A percentile compares a stretch with the other conserved stretches of the same genome.
phyloP scores from a whole-genome alignment of 108 stramenopile species.

The Craspedostauros australis region DNA sequence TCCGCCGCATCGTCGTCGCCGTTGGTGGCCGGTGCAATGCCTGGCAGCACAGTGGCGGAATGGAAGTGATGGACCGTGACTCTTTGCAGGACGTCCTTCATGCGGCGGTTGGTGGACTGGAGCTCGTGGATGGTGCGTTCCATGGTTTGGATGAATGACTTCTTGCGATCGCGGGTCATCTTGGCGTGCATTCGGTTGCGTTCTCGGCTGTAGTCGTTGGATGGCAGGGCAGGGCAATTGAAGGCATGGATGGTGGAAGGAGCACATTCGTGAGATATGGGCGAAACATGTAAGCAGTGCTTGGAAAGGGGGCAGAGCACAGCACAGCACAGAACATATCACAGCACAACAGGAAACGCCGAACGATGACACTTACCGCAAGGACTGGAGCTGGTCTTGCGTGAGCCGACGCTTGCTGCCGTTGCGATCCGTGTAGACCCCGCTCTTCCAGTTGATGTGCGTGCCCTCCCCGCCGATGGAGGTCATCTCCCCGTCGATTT shows the following conservation, averaged over 20 bases:
- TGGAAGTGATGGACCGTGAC: too few relatives aligned
- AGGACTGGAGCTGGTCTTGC: constrained; percentile 46
- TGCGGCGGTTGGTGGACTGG: constrained; percentile 49
- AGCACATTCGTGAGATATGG: neutral
- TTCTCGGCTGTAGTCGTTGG: constrained; percentile 76
- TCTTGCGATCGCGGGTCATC: constrained; percentile 90
- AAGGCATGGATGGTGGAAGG: neutral
- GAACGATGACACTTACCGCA: constrained; percentile 44
- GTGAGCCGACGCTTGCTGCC: constrained; percentile 50
- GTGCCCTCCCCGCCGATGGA: constrained; percentile 51
- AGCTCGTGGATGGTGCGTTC: constrained; percentile 79
- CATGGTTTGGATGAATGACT: constrained; percentile 71
- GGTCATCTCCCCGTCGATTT: constrained; percentile 49
- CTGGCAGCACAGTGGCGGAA: too few relatives aligned
- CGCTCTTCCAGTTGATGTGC: constrained; percentile 84
- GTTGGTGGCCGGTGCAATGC: too few relatives aligned
- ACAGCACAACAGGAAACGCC: neutral
- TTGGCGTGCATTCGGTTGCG: constrained; percentile 95
- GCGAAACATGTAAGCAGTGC: neutral
- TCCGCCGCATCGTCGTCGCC: too few relatives aligned
- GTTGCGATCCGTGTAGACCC: constrained; percentile 57
- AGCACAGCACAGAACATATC: neutral
- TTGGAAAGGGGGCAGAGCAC: neutral
- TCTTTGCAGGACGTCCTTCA: constrained; percentile 41
- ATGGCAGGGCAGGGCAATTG: neutral